These are phyloP conservation scores for Amaranthus palmeri DNA, from an alignment of 148 eudicot species.

Conservation along the genomic window DNA sequence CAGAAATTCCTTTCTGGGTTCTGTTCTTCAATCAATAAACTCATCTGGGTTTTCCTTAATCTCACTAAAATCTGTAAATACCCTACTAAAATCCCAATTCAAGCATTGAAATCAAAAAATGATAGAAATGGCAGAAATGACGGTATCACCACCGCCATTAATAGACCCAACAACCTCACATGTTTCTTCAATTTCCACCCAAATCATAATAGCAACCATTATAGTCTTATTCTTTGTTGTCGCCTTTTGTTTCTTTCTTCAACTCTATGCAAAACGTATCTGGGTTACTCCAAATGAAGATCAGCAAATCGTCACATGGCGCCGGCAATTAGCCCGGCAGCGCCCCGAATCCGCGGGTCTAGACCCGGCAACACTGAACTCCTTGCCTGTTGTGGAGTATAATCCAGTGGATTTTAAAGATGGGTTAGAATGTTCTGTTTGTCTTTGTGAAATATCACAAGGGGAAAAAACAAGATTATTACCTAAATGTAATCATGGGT, in stretches of 20 bases:
- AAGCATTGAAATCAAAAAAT: too few relatives aligned
- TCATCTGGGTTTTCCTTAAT: slow-evolving; percentile 28
- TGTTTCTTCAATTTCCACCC: slow-evolving; percentile 37
- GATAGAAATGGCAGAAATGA: slow-evolving; percentile 25
- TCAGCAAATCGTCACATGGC: slow-evolving; percentile 26
- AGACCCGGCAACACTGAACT: slow-evolving; percentile 44
- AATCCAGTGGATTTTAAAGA: slow-evolving; percentile 45
- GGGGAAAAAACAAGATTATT: slow-evolving; percentile 60
- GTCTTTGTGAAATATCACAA: slow-evolving; percentile 54
- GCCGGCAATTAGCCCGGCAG: slow-evolving; percentile 39
- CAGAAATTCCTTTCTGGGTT: slow-evolving; percentile 14
- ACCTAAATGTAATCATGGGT: slow-evolving; percentile 79
- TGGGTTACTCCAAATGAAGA: slow-evolving; percentile 34
- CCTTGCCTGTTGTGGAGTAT: slow-evolving; percentile 44
- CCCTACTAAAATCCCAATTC: too few relatives aligned
- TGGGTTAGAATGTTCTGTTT: slow-evolving; percentile 70
- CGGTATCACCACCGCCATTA: slow-evolving; percentile 7
- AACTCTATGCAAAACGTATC: slow-evolving; percentile 51
- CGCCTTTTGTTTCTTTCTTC: slow-evolving; percentile 41
- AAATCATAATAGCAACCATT: slow-evolving; percentile 43
- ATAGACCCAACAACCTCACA: slow-evolving; percentile 14
- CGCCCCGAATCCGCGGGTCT: slow-evolving; percentile 31
- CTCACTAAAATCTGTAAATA: background rate
- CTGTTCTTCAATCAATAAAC: background rate
- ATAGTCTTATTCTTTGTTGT: slow-evolving; percentile 45